Evolutionary conservation across 1,284 basidiomycete species (phyloP).

Genomic region (Phlebopus sp.): DNA sequence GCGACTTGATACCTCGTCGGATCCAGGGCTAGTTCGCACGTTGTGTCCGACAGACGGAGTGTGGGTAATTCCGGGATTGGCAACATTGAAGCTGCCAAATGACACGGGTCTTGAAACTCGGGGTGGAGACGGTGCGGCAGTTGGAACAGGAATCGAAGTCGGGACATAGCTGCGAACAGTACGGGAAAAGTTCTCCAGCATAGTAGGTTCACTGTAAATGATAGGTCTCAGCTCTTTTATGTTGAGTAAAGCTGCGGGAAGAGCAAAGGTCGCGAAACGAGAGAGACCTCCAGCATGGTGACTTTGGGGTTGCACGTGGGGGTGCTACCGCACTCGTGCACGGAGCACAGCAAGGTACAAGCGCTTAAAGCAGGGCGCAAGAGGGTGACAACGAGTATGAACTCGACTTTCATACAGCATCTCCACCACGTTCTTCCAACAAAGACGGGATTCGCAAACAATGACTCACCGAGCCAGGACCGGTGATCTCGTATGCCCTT

Average conservation of each 20-base stretch:
- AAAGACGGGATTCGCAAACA: not conserved
- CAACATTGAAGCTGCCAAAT: slow-evolving; percentile 42
- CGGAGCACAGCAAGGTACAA: slow-evolving; percentile 10
- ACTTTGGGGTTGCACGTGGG: slow-evolving; percentile 18
- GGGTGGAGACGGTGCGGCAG: slow-evolving; percentile 46
- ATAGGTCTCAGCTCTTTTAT: slow-evolving; percentile 19
- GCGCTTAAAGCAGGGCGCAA: slow-evolving; percentile 11
- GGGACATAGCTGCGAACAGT: slow-evolving; percentile 53
- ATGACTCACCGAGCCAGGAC: slow-evolving; percentile 30
- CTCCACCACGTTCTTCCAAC: slow-evolving; percentile 1
- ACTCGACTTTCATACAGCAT: slow-evolving; percentile 3
- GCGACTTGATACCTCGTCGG: slow-evolving; percentile 9
- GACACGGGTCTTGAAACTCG: slow-evolving; percentile 49
- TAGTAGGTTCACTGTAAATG: slow-evolving; percentile 41
- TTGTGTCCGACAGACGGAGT: slow-evolving; percentile 13
- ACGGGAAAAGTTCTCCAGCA: slow-evolving; percentile 50
- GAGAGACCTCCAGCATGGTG: not conserved
- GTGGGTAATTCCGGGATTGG: slow-evolving; percentile 16
- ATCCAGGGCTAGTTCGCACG: slow-evolving; percentile 5
- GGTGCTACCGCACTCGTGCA: slow-evolving; percentile 8
- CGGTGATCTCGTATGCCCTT: slow-evolving; percentile 31
- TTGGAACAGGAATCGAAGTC: slow-evolving; percentile 47
- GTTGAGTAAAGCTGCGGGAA: not conserved
- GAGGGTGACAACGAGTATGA: slow-evolving; percentile 12
- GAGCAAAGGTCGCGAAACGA: no score